phyloP scores from a whole-genome alignment of 164 flowering plant species.

The Warburgia ugandensis region DNA sequence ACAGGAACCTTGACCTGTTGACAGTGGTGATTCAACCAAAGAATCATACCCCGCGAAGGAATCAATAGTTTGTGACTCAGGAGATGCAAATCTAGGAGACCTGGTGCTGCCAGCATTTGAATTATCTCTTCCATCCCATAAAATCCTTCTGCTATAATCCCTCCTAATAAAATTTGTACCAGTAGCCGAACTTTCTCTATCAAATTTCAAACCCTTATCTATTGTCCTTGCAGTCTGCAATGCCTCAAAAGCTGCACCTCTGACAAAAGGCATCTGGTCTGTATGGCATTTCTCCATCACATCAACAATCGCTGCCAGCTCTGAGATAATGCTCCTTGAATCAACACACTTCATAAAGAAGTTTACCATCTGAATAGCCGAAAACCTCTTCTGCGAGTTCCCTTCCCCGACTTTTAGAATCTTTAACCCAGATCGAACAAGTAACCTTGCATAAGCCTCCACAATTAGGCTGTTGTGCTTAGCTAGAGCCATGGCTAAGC shows the following conservation, averaged over 20 bases:
- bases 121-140: constrained; percentile 12
- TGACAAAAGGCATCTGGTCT: constrained; percentile 79
- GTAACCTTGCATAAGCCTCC: constrained; percentile 80
- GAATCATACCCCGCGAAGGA: constrained; percentile 54
- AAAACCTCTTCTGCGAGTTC: constrained; percentile 70
- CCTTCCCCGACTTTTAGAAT: constrained; percentile 62
- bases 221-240: constrained; percentile 82
- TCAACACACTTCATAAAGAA: constrained; percentile 81
- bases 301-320: constrained; percentile 53
- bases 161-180: constrained; percentile 53
- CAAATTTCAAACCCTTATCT: constrained; percentile 33
- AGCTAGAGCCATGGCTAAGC: constrained; percentile 75
- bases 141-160: constrained; percentile 3
- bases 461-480: constrained; percentile 55
- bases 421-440: constrained; percentile 54
- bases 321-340: constrained; percentile 61
- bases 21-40: constrained; percentile 52
- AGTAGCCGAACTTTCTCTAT: constrained; percentile 32
- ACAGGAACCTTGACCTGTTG: constrained; percentile 33
- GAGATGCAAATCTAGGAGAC: constrained; percentile 54
- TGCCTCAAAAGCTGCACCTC: constrained; percentile 90
- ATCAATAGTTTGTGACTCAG: constrained; percentile 72
- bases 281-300: constrained; percentile 74
- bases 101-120: neutral
- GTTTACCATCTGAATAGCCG: constrained; percentile 85